phyloP scores from a whole-genome alignment of 2,329 filamentous ascomycete genomes.

The Nigrospora osmanthi region DNA sequence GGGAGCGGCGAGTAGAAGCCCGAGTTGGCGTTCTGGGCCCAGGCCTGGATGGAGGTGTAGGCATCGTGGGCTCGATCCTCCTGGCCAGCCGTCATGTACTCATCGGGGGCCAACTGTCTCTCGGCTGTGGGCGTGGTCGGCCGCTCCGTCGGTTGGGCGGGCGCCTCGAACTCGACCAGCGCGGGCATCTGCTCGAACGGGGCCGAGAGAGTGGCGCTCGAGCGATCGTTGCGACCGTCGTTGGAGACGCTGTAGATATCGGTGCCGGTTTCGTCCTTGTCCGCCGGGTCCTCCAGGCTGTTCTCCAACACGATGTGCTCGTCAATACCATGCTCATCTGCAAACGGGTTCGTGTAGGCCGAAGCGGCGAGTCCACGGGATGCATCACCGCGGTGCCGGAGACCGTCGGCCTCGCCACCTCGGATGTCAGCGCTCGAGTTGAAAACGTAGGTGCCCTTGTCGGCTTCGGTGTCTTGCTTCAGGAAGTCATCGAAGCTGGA shows the following conservation, averaged over 20 bases:
- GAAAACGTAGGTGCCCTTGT: conserved; percentile 48
- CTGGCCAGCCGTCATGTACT: conserved; percentile 45
- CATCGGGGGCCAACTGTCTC: conserved; percentile 31
- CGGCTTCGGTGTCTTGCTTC: conserved; percentile 38
- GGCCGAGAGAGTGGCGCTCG: conserved; percentile 9
- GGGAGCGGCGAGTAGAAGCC: conserved; percentile 57
- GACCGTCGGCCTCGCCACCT: conserved; percentile 28
- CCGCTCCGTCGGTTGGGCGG: conserved; percentile 4
- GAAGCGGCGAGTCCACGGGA: conserved; percentile 37
- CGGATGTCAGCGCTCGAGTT: conserved; percentile 44
- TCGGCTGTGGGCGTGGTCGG: conserved; percentile 25
- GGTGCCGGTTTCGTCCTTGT: conserved; percentile 38
- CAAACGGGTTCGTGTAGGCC: conserved; percentile 51
- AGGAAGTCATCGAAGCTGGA: conserved; percentile 54
- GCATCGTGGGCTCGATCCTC: conserved; percentile 34
- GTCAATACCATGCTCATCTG: conserved; percentile 48
- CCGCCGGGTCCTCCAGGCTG: conserved; percentile 31
- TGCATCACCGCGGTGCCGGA: conserved; percentile 40
- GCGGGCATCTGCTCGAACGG: conserved; percentile 17
- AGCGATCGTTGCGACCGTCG: conserved; percentile 15
- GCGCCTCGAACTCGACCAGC: conserved; percentile 24
- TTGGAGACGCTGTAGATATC: conserved; percentile 53
- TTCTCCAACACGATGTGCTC: conserved; percentile 32
- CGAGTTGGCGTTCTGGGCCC: conserved; percentile 46
- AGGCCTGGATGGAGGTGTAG: conserved; percentile 56